Evolutionary conservation across 164 flowering plant genomes (phyloP).

Genomic region (Vitis labrusca): DNA sequence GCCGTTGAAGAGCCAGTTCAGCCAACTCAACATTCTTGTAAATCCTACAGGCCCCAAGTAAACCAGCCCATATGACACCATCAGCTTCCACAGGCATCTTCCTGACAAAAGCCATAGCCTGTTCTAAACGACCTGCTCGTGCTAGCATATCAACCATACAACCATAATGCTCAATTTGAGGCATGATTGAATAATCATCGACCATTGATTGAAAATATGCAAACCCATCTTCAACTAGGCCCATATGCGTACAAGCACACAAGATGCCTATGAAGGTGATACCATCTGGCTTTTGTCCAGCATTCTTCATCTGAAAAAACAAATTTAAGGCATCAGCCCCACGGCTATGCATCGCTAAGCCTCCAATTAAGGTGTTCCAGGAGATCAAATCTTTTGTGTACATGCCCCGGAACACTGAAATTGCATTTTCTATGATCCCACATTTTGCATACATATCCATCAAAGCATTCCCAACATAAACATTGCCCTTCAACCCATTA

Average conservation of each 20-base stretch:
- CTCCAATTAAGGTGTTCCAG: conserved; percentile 66
- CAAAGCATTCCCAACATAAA: conserved; percentile 56
- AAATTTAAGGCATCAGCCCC: conserved; percentile 50
- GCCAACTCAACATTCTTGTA: conserved; percentile 55
- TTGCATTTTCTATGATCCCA: conserved; percentile 52
- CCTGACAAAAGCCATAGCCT: conserved; percentile 51
- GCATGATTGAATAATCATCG: conserved; percentile 39
- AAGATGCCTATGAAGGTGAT: conserved; percentile 66
- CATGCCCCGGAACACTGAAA: conserved; percentile 50
- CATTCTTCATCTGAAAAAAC: conserved; percentile 48
- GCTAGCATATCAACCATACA: conserved; percentile 72
- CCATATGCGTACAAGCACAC: conserved; percentile 75
- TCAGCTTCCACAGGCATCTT: conserved; percentile 75
- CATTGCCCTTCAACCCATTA: conserved; percentile 42
- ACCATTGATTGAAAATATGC: conserved; percentile 53
- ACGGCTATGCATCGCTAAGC: conserved; percentile 66
- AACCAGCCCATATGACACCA: conserved; percentile 65
- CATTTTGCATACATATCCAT: conserved; percentile 81
- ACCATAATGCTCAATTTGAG: conserved; percentile 79
- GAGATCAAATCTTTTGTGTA: conserved; percentile 55
- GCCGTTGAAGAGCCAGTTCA: conserved; percentile 49
- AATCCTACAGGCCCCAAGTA: conserved; percentile 64
- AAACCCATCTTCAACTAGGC: conserved; percentile 54
- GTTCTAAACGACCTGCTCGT: conserved; percentile 52
- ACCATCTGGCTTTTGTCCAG: conserved; percentile 54